Evolutionary conservation across 768 basidiomycete genomes (phyloP), one percentile per base, ranked within the genome.

Genomic region (Russula compacta): DNA sequence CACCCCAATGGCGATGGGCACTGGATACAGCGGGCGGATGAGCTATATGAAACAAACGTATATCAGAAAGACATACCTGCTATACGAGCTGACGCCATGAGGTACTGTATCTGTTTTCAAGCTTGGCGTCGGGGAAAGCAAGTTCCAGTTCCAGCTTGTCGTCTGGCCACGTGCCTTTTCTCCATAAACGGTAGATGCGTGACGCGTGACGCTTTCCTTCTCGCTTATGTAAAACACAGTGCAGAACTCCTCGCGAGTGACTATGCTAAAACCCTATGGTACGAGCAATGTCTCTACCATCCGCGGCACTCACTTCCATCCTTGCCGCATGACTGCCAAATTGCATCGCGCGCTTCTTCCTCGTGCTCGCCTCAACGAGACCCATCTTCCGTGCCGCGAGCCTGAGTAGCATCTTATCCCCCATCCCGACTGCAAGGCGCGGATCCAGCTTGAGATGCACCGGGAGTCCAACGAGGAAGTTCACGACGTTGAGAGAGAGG

Each of bases 331-430:
- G 84, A 68, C 83, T 89, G 17, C 95, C 95, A 74, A 99, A 99
- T 69, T 98, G 97, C 89, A 98, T 97, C 14, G 97, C 97, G 60
- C 89, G 73, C 75, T 99, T 99, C 71, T 88, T 93, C 64, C 91
- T 77, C 55, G 67, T 60, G 63, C 88, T 87, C 6, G 92, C 90
- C 64, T 85, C 82, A 2, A 80, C 72, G 46, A 98, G 76, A 0
- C 95, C 94, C n/a, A 93, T 67, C 65, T 82, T 82, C 63, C 76
- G 74, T 39, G 87, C 84, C 2, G 87, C 84, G 33, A 88, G 70
- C 57, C 95, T 76, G 55, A 98, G 69, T 48, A 99, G 70, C 73
- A 88, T 78, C 76, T 99, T 99, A 70, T 98, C 97, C 1, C 97
- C 97, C 6, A 84, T 60, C 1, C 93, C 93, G n/a, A 83, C 74